Percentiles rank a stretch among this genome's conserved stretches.
Evolutionary conservation across 2,329 filamentous ascomycete species (phyloP).

Genomic region (Ilyonectria sp.): DNA sequence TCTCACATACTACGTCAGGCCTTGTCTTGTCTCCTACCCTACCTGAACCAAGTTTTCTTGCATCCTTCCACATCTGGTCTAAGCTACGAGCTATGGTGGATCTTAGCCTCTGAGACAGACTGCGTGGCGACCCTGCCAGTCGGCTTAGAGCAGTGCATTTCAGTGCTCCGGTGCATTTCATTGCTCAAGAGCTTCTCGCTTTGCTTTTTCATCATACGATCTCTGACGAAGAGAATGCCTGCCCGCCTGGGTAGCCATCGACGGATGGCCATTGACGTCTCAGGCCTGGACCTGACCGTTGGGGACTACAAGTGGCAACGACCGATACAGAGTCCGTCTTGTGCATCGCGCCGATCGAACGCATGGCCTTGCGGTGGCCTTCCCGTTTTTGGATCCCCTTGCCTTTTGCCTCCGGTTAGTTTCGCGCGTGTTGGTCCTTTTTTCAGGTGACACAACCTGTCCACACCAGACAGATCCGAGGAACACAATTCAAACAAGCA

Average conservation of each 20-base stretch:
- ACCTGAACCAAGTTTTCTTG: conserved; percentile 29
- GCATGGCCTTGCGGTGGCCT: conserved; percentile 23
- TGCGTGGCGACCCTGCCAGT: conserved; percentile 36
- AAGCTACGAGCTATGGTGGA: conserved; percentile 23
- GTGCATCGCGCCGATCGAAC: conserved; percentile 22
- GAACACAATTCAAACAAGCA: conserved; percentile 6
- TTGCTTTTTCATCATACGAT: conserved; percentile 43
- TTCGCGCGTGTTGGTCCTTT: not conserved
- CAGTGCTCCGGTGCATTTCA: conserved; percentile 25
- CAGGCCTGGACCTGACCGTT: conserved; percentile 21
- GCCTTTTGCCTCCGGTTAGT: conserved; percentile 13
- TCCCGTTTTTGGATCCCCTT: conserved; percentile 34
- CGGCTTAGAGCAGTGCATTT: conserved; percentile 25
- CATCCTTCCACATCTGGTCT: conserved; percentile 22
- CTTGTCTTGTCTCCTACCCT: conserved; percentile 26
- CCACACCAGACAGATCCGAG: not conserved
- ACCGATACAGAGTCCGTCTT: conserved; percentile 21
- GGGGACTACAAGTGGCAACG: conserved; percentile 29
- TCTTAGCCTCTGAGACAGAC: conserved; percentile 23
- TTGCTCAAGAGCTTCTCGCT: conserved; percentile 30
- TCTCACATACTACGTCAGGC: conserved; percentile 34
- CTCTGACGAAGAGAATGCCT: conserved; percentile 25
- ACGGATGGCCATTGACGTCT: conserved; percentile 38
- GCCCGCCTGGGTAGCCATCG: conserved; percentile 10
- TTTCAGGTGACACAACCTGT: not conserved